Evolutionary conservation across 495 filamentous ascomycete genomes (phyloP).

Genomic region (Pyronema domesticum): DNA sequence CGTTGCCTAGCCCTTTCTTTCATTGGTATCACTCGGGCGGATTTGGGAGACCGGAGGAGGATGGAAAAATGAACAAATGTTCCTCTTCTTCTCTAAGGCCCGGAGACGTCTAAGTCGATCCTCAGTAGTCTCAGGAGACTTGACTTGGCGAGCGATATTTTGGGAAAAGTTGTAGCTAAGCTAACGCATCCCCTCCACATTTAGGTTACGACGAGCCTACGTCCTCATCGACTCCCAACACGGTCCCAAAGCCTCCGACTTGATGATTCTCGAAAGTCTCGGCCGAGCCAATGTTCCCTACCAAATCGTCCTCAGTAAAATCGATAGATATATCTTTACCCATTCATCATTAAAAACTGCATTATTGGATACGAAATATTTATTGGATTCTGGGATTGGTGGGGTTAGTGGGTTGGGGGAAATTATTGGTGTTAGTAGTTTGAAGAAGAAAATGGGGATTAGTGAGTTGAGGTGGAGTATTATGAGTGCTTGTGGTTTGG

Average conservation of each 20-base stretch:
- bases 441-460: conserved; percentile 16
- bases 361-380: conserved; percentile 26
- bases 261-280: conserved; percentile 45
- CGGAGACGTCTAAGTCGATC: no score
- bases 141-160: no score
- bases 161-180: no score
- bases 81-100: no score
- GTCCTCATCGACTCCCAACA: conserved; percentile 65
- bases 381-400: conserved; percentile 23
- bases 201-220: conserved; percentile 52
- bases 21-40: no score
- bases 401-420: conserved; percentile 29
- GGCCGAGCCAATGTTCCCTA: conserved; percentile 45
- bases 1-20: no score
- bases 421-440: conserved; percentile 30
- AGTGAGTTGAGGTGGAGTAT: conserved; percentile 22
- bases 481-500: conserved; percentile 20
- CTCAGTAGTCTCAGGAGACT: no score
- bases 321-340: conserved; percentile 37
- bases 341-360: conserved; percentile 21
- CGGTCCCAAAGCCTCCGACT: conserved; percentile 61
- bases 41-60: no score
- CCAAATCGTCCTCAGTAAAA: conserved; percentile 69
- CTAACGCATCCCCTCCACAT: no score
- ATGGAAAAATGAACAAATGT: no score